A percentile compares a stretch with the other conserved stretches of the same genome.
Conservation (phyloP, 2,329 filamentous ascomycete genomes). For the Botrytis fabae region DNA sequence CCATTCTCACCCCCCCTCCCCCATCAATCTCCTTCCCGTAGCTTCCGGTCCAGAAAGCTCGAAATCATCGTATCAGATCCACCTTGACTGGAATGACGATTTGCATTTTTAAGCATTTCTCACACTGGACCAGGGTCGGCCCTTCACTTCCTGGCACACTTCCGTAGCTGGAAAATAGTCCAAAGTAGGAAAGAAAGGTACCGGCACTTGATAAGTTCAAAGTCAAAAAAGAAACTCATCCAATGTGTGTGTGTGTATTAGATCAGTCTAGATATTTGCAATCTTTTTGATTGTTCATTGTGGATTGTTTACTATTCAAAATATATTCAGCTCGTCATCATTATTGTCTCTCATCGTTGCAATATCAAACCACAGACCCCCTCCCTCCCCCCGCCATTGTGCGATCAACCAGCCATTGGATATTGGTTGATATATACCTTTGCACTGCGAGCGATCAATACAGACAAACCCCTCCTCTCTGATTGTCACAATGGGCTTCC, state of each 20-base stretch:
- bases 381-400: background rate
- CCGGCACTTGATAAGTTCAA: background rate
- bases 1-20: background rate
- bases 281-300: background rate
- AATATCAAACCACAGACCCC: background rate
- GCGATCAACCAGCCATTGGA: background rate
- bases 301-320: too few relatives aligned
- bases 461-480: background rate
- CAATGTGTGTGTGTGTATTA: background rate
- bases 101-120: slow-evolving; percentile 14
- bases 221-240: background rate
- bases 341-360: background rate
- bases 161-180: background rate
- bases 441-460: background rate
- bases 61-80: background rate
- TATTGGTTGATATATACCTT: background rate
- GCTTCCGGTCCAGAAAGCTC: background rate
- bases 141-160: slow-evolving; percentile 3
- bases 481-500: slow-evolving; percentile 31
- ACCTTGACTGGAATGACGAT: slow-evolving; percentile 7
- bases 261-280: background rate
- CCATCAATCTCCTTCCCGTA: background rate
- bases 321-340: background rate
- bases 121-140: background rate
- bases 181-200: background rate